Base-by-base conservation (phyloP, 2,329 filamentous ascomycete genomes). In the Clonostachys solani region DNA sequence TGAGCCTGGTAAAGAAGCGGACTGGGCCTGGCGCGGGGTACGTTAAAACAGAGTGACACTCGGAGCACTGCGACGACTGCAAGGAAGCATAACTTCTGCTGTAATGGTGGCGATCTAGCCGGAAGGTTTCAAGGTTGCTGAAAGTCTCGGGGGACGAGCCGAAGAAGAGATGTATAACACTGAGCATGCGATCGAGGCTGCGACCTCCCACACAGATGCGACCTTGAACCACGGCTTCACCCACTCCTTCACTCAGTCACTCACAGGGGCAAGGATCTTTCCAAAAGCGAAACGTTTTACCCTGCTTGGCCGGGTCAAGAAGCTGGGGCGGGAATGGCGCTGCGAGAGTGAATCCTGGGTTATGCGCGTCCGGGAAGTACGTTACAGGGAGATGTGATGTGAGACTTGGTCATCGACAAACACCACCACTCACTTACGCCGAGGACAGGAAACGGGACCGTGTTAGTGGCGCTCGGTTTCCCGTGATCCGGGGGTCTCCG, bases 401-500 rank as follows among this genome's bases (percentile, higher is more conserved):
- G 50, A 56, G 48, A 50, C 49, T 50, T 52, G 50, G 49, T 52
- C 48, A 59, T 49, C 49, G 52, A 46, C 50, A 49, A 52, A 57
- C 53, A 51, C 54, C 58, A 60, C 52, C 49, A 38, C 36, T 38
- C 36, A 13, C 15, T n/a, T n/a, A 38, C 17, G 36, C 15, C 15
- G 36, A 38, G 36, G 36, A n/a, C 16, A 13, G 4, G 23, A 18
- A 43, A 23, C 18, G 58, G 55, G 54, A 54, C 55, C 52, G 55
- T 60, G 57, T 58, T 60, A 61, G 62, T 62, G 62, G 60, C 58
- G 58, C 55, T 61, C 54, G 59, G 42, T 34, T 44, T 34, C 56
- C 58, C 59, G 60, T 61, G 59, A 60, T 66, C 65, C 65, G 67
- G 71, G 68, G 66, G 65, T 69, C 65, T 67, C 66, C 63, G 65